Evolutionary conservation across 345 rosid genomes (phyloP), one percentile per base, ranked within the genome.

Genomic region (Laguncularia racemosa): DNA sequence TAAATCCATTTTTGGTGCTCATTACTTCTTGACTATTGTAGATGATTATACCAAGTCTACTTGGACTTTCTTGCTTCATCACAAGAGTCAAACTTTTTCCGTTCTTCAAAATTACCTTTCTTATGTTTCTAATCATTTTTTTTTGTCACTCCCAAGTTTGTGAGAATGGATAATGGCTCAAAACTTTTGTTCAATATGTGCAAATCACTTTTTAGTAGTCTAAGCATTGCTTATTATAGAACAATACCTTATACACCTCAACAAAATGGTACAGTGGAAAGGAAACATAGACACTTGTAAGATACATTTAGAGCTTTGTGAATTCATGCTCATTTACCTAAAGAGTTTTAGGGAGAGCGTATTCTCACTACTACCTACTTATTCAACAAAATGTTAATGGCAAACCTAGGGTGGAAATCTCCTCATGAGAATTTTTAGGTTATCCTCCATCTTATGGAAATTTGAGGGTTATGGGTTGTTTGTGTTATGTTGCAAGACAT

Each of bases 251-350:
- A 59, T 5, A 49, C 46, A 2, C 54, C 33, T 2, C 48, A 59
- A 11, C 48, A 59, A 33, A 59, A 59, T 33, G 28, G 48, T 0
- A 13, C 26, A 12, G 54, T 26, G 0, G 18, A 59, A 0, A 5
- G 62, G 14, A 59, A 59, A 48, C 62, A 59, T 1, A 44, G 48
- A 16, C 43, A 48, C 12, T 38, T 59, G 9, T 2, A 48, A 4
- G 16, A 26, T 4, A 45, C 54, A 0, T 17, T 6, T 2, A 3
- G 8, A 2, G 46, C 33, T 0, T 10, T 59, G 1, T 16, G 14
- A 13, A 38, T 46, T n/a, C 53, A 58, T 21, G 53, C 53, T 11
- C 8, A 16, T 3, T 14, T 28, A 2, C 45, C 62, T 1, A 0
- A 15, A 12, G 12, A 16, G 0, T 58, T 58, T 1, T 58, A 45